Evolutionary conservation across 2,329 filamentous ascomycete species (phyloP).

Genomic region (Claviceps fusiformis): DNA sequence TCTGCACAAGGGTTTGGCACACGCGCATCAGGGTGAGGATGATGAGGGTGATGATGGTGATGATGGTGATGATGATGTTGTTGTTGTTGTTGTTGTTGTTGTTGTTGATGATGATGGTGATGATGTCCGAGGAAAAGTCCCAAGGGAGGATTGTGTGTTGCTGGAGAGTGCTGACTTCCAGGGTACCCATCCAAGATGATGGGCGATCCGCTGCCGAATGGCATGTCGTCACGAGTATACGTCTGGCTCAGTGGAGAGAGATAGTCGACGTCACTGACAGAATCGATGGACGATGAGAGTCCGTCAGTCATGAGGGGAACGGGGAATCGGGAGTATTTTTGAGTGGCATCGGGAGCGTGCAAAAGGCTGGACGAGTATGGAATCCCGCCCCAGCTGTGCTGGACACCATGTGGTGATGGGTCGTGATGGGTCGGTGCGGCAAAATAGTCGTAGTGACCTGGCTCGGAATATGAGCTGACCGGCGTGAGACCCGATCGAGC

Average conservation of each 20-base stretch:
- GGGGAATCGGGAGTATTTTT: slow-evolving; percentile 31
- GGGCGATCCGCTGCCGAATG: slow-evolving; percentile 41
- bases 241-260: slow-evolving; percentile 45
- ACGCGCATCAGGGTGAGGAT: slow-evolving; percentile 27
- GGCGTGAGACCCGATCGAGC: slow-evolving; percentile 28
- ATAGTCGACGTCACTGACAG: slow-evolving; percentile 49
- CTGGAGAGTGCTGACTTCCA: slow-evolving; percentile 34
- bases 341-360: slow-evolving; percentile 19
- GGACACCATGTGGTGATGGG: slow-evolving; percentile 24
- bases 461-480: slow-evolving; percentile 23
- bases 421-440: slow-evolving; percentile 36
- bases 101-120: neutral
- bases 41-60: too few relatives aligned
- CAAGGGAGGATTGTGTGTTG: slow-evolving; percentile 41
- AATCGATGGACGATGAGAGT: slow-evolving; percentile 42
- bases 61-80: too few relatives aligned
- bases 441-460: slow-evolving; percentile 32
- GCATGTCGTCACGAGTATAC: slow-evolving; percentile 43
- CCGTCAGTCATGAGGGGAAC: slow-evolving; percentile 34
- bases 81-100: too few relatives aligned
- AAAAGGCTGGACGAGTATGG: slow-evolving; percentile 29
- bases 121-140: slow-evolving; percentile 36
- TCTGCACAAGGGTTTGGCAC: slow-evolving; percentile 48
- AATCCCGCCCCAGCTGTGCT: slow-evolving; percentile 32
- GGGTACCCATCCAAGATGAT: slow-evolving; percentile 45